These are phyloP conservation scores for Botryotinia globosa DNA, from an alignment of 2,329 filamentous ascomycete species.

Conservation along the genomic window DNA sequence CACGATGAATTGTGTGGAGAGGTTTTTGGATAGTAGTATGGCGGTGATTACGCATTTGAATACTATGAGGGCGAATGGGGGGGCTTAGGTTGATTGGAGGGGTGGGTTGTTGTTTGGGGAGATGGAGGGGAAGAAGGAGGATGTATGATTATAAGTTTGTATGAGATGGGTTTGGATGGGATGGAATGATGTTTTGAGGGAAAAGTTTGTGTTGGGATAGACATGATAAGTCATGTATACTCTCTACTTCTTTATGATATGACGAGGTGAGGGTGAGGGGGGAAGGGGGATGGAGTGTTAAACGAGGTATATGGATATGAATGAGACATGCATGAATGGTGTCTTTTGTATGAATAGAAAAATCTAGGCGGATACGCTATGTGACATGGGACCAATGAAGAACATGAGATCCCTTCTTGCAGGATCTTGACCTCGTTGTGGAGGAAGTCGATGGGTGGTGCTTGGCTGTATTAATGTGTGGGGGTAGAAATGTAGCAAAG, in stretches of 20 bases:
- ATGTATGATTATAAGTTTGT: not conserved
- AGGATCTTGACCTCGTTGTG: not conserved
- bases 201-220: not conserved
- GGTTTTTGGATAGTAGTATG: slow-evolving; percentile 86
- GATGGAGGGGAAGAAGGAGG: slow-evolving; percentile 5
- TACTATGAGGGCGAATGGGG: slow-evolving; percentile 46
- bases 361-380: not conserved
- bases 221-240: not conserved
- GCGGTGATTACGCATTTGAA: slow-evolving; percentile 84
- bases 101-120: not conserved
- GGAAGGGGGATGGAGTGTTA: not conserved
- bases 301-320: not conserved
- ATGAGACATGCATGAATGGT: not conserved
- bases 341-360: slow-evolving; percentile 8
- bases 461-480: not conserved
- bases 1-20: slow-evolving; percentile 87
- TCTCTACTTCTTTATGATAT: not conserved
- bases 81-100: not conserved
- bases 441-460: not conserved
- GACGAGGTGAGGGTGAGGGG: not conserved
- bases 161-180: too few relatives aligned
- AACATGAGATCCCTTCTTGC: not conserved
- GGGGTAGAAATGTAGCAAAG: not conserved
- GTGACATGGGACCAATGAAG: not conserved
- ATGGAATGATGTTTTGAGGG: not conserved